Percentiles rank a stretch among this genome's conserved stretches.
These are phyloP conservation scores for Cladosporium sp. DNA, from an alignment of 2,329 filamentous ascomycete genomes.

Conservation along the genomic window DNA sequence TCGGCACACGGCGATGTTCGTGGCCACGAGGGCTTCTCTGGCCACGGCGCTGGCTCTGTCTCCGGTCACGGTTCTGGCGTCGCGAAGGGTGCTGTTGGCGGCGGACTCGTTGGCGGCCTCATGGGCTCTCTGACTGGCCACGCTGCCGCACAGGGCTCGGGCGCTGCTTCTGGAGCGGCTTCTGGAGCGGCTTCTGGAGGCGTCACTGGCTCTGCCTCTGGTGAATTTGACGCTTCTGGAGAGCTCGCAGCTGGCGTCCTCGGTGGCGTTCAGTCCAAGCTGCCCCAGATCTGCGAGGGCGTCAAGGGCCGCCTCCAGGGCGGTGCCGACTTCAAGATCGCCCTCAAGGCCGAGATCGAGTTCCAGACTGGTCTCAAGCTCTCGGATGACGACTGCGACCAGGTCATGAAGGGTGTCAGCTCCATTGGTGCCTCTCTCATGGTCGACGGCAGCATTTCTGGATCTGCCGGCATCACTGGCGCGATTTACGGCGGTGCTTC, in stretches of 20 bases:
- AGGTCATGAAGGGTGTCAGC: constrained; percentile 6
- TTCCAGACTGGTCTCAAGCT: constrained; percentile 5
- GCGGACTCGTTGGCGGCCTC: neutral
- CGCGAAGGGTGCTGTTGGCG: neutral
- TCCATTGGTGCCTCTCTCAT: constrained; percentile 8
- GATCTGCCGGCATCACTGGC: neutral
- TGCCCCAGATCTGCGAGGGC: constrained; percentile 4
- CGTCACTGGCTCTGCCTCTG: neutral
- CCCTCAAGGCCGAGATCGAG: constrained; percentile 9
- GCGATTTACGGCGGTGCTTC: constrained; percentile 1
- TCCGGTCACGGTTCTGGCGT: neutral
- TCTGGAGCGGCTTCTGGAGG: neutral
- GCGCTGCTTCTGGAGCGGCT: neutral
- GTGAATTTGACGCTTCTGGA: neutral
- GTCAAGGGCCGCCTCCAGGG: constrained; percentile 5
- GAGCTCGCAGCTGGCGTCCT: neutral
- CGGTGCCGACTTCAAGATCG: neutral
- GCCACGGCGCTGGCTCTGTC: neutral
- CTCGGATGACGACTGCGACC: neutral
- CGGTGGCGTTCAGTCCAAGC: constrained; percentile 3
- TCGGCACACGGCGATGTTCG: neutral
- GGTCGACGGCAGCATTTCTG: neutral
- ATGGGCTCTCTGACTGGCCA: neutral
- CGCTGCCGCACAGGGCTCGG: neutral
- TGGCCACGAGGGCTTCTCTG: neutral